Base-by-base conservation (phyloP, 176 grass and related monocot genomes). In the Paspalum notatum region DNA sequence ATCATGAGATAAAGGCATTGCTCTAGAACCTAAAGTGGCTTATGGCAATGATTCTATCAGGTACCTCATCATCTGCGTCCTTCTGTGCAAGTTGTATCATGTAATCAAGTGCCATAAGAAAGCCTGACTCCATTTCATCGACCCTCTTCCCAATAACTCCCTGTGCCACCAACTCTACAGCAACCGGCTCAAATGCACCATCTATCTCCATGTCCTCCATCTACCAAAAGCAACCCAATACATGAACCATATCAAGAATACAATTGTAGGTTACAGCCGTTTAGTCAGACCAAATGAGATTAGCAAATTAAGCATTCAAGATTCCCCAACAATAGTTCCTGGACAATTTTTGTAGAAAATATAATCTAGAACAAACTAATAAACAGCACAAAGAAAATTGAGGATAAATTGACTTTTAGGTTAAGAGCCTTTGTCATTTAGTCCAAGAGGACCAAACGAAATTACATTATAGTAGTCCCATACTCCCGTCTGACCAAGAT, bases 131-230 rank as follows among this genome's bases (percentile, higher is more conserved):
- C 95, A 98, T 98, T 81, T 98, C 95, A 25, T 98, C 92, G 9
- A 98, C 92, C 85, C 92, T 93, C 72, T 98, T 98, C 58, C 95
- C 92, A 69, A 95, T 98, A 49, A 98, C 88, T 58, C 95, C 95
- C 55, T 98, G 92, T 0, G 95, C 90, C 18, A 92, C 90, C 57
- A 94, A 77, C 84, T 98, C 92, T 45, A 98, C 84, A 7, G 88
- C 95, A 71, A 93, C 74, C 6, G 83, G 84, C 39, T 90, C 95
- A 39, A 89, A 88, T 1, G 75, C 78, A 43, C 87, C 87, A 44
- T 98, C 95, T 90, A 95, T 83, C 39, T 98, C 95, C 92, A 98
- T 98, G 85, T 86, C 92, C 66, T 94, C 92, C 79, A 98, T 89
- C 95, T 98, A 77, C 8, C 68, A 38, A 60, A 6, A 48, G 2